Evolutionary conservation across 257 asterid genomes (phyloP).

Genomic region (Jacaranda copaia): DNA sequence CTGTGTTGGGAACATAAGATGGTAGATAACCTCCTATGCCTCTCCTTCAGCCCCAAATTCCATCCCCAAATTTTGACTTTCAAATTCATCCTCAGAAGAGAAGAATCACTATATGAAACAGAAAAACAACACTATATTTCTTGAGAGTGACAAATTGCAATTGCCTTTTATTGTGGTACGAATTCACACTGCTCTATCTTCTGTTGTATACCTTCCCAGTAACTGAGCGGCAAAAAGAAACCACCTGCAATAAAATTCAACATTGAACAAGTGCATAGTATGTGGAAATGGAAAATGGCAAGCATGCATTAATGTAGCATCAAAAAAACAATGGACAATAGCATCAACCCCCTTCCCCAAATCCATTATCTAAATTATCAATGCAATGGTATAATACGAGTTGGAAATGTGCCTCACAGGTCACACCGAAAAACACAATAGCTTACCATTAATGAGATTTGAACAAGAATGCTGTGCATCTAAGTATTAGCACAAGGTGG

Average conservation of each 20-base stretch:
- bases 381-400: background rate
- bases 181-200: constrained; percentile 28
- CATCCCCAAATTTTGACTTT: constrained; percentile 4
- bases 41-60: constrained; percentile 19
- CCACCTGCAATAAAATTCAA: constrained; percentile 27
- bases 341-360: too few relatives aligned
- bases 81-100: constrained; percentile 6
- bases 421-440: too few relatives aligned
- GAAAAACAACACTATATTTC: constrained; percentile 21
- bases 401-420: background rate
- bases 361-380: background rate
- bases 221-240: constrained; percentile 21
- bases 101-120: constrained; percentile 13
- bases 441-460: too few relatives aligned
- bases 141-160: constrained; percentile 7
- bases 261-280: background rate
- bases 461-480: too few relatives aligned
- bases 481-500: too few relatives aligned
- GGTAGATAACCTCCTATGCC: constrained; percentile 11
- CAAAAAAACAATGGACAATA: background rate
- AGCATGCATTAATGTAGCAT: background rate
- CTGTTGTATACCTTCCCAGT: constrained; percentile 30
- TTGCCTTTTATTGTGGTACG: constrained; percentile 31
- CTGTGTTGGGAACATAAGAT: constrained; percentile 4
- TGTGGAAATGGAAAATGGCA: background rate